These are phyloP conservation scores for Suillus brevipes DNA, from an alignment of 768 basidiomycete species.

Conservation along the genomic window DNA sequence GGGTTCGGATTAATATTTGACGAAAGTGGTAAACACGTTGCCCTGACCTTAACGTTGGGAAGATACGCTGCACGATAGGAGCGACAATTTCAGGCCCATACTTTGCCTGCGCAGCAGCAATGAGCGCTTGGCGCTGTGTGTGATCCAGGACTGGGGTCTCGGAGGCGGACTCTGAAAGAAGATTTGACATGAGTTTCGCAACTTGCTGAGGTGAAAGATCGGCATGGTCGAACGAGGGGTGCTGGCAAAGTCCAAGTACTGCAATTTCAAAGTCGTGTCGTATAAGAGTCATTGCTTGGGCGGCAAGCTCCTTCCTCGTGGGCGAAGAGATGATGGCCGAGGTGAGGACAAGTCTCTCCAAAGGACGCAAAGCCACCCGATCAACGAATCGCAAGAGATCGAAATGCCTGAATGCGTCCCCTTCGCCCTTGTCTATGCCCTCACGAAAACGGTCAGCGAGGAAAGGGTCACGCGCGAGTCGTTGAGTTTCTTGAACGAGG, in stretches of 20 bases:
- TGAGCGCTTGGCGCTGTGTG: conserved; percentile 71
- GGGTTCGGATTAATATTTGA: conserved; percentile 16
- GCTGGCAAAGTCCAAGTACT: conserved; percentile 71
- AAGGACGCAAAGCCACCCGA: conserved; percentile 74
- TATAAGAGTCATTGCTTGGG: conserved; percentile 65
- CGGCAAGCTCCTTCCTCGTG: conserved; percentile 55
- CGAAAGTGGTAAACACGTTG: conserved; percentile 14
- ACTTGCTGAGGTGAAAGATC: conserved; percentile 75
- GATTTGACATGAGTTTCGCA: conserved; percentile 76
- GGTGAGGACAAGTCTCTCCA: conserved; percentile 77
- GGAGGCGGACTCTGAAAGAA: conserved; percentile 67
- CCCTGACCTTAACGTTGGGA: conserved; percentile 70
- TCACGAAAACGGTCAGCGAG: conserved; percentile 90
- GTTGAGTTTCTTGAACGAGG: conserved; percentile 84
- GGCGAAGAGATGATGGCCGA: conserved; percentile 70
- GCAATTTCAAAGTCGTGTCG: conserved; percentile 81
- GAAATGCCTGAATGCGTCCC: conserved; percentile 79
- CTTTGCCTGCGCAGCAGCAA: conserved; percentile 74
- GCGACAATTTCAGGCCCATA: conserved; percentile 75
- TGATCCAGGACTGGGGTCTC: conserved; percentile 74
- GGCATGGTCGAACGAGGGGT: conserved; percentile 79
- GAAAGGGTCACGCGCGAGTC: conserved; percentile 87
- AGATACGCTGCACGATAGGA: conserved; percentile 72
- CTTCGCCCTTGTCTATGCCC: conserved; percentile 86
- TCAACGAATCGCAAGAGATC: conserved; percentile 83